phyloP scores from a whole-genome alignment of 2,329 filamentous ascomycete species.

The Torrubiella hemipterigena region DNA sequence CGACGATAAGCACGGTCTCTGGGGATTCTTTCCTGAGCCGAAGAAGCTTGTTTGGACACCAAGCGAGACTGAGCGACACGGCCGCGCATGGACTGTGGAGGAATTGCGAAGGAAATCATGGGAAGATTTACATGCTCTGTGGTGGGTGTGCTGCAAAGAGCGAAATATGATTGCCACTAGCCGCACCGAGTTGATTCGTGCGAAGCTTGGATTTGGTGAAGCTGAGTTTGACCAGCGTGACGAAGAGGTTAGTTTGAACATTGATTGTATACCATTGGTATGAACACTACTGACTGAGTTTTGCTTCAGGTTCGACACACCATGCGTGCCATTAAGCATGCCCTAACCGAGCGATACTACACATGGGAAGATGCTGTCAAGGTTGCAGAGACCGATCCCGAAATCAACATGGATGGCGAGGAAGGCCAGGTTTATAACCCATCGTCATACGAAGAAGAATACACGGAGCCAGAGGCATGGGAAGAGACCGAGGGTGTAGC shows the following conservation, averaged over 20 bases:
- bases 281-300: conserved; percentile 7
- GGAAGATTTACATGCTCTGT: conserved; percentile 84
- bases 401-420: conserved; percentile 45
- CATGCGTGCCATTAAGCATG: conserved; percentile 72
- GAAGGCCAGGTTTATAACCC: conserved; percentile 38
- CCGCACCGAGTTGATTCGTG: conserved; percentile 51
- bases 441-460: conserved; percentile 21
- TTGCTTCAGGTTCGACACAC: conserved; percentile 56
- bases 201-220: conserved; percentile 63
- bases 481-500: conserved; percentile 2
- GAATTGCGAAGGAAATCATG: conserved; percentile 84
- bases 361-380: conserved; percentile 68
- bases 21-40: conserved; percentile 74
- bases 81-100: conserved; percentile 71
- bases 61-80: conserved; percentile 58
- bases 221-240: conserved; percentile 54
- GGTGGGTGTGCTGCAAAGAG: conserved; percentile 92
- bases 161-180: conserved; percentile 80
- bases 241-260: conserved; percentile 42
- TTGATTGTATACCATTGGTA: neutral
- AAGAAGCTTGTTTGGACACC: conserved; percentile 60
- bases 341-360: conserved; percentile 79
- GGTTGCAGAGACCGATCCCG: conserved; percentile 53
- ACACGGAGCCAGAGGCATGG: conserved; percentile 13
- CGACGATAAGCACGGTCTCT: conserved; percentile 74